Base-by-base conservation (phyloP, 2,329 filamentous ascomycete species). In the Arachnopeziza araneosa region DNA sequence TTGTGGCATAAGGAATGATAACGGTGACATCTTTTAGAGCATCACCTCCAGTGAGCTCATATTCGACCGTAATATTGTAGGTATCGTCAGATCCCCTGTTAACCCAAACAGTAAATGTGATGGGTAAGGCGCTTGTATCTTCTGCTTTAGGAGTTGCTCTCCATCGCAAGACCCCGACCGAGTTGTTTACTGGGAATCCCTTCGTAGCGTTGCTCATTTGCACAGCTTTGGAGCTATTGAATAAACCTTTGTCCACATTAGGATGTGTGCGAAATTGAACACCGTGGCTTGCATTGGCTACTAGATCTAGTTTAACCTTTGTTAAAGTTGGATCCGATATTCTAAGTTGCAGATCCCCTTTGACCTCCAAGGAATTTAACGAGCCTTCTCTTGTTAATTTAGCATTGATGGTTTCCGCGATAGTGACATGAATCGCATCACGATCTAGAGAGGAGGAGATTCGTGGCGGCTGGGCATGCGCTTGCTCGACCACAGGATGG, bases 81-180 rank as follows among this genome's bases (percentile, higher is more conserved):
- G 88, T 92, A 72, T 86, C 85, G 53, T 88, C 85, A 23, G 85
- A 83, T 54, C 90, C 89, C 75, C 93, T 92, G 76, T 96, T 97
- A 62, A 96, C 91, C 95, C 95, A 99, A 48, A 97, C 93, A 1
- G 92, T 97, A 75, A 99, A 98, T 48, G 90, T 95, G 70, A 99
- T 95, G 8, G 95, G 95, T 48, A 96, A 86, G 58, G 93, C 85
- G 63, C 86, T 87, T 44, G 88, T 77, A 68, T 96, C 91, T 67
- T 96, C 92, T 1, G 83, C 81, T 76, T 91, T 92, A 54, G 91
- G 89, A 19, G 87, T 86, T 23, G 91, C 89, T 70, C 92, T 90
- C 95, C 95, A 99, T 74, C 93, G 86, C 73, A 99, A 82, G 50
- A 98, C 93, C 59, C 90, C 92, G 60, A 98, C 93, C 19, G 90